Percentiles rank a stretch among this genome's conserved stretches.
These are phyloP conservation scores for Cercospora sp. DNA, from an alignment of 2,329 filamentous ascomycete species.

Conservation along the genomic window DNA sequence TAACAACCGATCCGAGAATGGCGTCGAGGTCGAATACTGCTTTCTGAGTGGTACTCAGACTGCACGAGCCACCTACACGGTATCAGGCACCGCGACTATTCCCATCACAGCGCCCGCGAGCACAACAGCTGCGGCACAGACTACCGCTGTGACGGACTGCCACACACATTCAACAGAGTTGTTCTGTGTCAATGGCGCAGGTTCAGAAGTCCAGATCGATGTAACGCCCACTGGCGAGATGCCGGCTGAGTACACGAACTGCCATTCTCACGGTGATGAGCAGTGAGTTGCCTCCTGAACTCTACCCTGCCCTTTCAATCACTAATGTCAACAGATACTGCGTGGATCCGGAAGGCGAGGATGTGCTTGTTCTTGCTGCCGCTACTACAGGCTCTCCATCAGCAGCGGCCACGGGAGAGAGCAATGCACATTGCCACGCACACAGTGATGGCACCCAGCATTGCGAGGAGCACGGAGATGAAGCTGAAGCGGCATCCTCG, in stretches of 20 bases:
- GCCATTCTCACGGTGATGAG: constrained; percentile 61
- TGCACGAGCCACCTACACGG: constrained; percentile 22
- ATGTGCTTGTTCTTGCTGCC: constrained; percentile 1
- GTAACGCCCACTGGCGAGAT: constrained; percentile 53
- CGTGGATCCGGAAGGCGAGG: constrained; percentile 11
- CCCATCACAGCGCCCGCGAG: constrained; percentile 14
- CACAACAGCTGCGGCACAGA: constrained; percentile 19
- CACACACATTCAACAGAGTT: constrained; percentile 16
- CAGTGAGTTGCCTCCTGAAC: constrained; percentile 48
- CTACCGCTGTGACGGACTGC: constrained; percentile 21
- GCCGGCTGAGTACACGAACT: constrained; percentile 56
- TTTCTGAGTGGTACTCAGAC: constrained; percentile 23
- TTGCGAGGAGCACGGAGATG: constrained; percentile 9
- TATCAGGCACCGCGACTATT: constrained; percentile 15
- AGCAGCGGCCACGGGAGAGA: not conserved
- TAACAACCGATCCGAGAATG: constrained; percentile 22
- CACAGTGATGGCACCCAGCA: constrained; percentile 11
- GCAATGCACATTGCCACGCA: constrained; percentile 2
- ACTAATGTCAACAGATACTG: constrained; percentile 11
- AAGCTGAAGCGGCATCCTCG: not conserved
- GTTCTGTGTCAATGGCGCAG: constrained; percentile 46
- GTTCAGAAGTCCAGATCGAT: constrained; percentile 53
- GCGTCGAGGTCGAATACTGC: constrained; percentile 22
- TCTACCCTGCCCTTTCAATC: not conserved
- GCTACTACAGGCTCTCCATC: constrained; percentile 36